Conservation (phyloP, 495 filamentous ascomycete genomes). For the Annulohypoxylon bovei region DNA sequence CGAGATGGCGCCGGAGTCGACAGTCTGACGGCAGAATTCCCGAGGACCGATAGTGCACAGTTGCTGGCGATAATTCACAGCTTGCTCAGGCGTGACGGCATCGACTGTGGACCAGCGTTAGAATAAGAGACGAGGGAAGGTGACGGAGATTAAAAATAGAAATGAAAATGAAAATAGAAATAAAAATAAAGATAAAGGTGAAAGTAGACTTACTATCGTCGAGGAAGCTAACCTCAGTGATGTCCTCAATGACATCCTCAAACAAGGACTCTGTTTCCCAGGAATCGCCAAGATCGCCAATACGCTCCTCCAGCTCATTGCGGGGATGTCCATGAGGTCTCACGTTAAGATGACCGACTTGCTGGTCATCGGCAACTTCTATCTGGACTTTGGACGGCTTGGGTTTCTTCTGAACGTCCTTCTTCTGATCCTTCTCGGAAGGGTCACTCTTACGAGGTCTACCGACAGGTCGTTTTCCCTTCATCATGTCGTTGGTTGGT, state of each 20-base stretch:
- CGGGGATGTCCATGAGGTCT: constrained; percentile 40
- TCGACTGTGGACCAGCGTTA: constrained; percentile 55
- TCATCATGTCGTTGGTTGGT: constrained; percentile 13
- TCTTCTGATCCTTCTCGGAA: not conserved
- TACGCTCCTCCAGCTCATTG: constrained; percentile 65
- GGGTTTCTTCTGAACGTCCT: not conserved
- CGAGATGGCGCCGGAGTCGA: constrained; percentile 72
- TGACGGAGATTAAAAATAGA: too few relatives aligned
- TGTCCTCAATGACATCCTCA: constrained; percentile 71
- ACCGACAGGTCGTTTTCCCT: constrained; percentile 33
- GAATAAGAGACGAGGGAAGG: not conserved
- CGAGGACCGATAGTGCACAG: constrained; percentile 79
- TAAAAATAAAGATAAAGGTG: constrained; percentile 28
- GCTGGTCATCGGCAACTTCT: constrained; percentile 42
- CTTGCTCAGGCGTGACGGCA: constrained; percentile 79
- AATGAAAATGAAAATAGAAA: constrained; percentile 18
- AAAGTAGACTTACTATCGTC: constrained; percentile 59
- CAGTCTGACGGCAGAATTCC: constrained; percentile 76
- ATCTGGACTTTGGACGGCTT: constrained; percentile 15
- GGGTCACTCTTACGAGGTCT: constrained; percentile 30
- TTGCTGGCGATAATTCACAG: constrained; percentile 70
- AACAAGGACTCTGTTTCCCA: constrained; percentile 76
- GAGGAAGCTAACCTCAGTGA: constrained; percentile 69
- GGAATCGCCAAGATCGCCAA: constrained; percentile 68
- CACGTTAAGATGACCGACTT: constrained; percentile 41